phyloP scores from a whole-genome alignment of 202 grass and related monocot genomes.

The Panicum virgatum region DNA sequence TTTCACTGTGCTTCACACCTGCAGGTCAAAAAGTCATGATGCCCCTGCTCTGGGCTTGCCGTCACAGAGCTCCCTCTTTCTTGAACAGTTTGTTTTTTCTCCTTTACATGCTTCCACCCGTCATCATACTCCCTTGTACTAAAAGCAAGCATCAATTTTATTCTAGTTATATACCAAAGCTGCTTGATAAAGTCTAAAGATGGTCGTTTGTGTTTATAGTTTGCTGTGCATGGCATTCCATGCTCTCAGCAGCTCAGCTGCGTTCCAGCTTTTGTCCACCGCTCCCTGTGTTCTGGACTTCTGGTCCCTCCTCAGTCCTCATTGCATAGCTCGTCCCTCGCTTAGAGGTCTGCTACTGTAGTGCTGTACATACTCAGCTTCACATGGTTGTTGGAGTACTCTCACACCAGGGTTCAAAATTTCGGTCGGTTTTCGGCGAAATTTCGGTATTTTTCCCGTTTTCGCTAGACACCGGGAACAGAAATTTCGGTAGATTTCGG shows the following conservation, averaged over 20 bases:
- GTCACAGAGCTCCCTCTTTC: conserved; percentile 37
- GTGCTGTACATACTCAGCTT: conserved; percentile 13
- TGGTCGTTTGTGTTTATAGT: conserved; percentile 58
- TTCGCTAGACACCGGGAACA: too few species aligned
- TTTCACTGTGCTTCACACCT: conserved; percentile 41
- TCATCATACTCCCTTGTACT: conserved; percentile 70
- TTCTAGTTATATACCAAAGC: conserved; percentile 52
- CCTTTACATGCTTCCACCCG: conserved; percentile 46
- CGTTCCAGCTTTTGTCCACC: conserved; percentile 73
- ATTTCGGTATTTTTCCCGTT: too few species aligned
- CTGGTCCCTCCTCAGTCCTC: conserved; percentile 42
- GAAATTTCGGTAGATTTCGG: too few species aligned
- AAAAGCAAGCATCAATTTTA: conserved; percentile 70
- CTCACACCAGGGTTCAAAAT: too few species aligned
- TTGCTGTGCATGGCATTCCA: conserved; percentile 56
- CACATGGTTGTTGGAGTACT: conserved; percentile 40
- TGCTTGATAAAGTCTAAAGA: conserved; percentile 58
- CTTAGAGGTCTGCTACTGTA: conserved; percentile 17
- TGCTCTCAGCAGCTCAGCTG: conserved; percentile 36
- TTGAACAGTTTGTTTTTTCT: conserved; percentile 26
- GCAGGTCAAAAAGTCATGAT: conserved; percentile 59
- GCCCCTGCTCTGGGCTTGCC: conserved; percentile 40
- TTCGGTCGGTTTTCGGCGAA: too few species aligned
- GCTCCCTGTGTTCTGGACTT: conserved; percentile 35
- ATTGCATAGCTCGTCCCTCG: too few species aligned